phyloP scores from a whole-genome alignment of 352 stramenopile genomes.

The Globisporangium mamillatum region DNA sequence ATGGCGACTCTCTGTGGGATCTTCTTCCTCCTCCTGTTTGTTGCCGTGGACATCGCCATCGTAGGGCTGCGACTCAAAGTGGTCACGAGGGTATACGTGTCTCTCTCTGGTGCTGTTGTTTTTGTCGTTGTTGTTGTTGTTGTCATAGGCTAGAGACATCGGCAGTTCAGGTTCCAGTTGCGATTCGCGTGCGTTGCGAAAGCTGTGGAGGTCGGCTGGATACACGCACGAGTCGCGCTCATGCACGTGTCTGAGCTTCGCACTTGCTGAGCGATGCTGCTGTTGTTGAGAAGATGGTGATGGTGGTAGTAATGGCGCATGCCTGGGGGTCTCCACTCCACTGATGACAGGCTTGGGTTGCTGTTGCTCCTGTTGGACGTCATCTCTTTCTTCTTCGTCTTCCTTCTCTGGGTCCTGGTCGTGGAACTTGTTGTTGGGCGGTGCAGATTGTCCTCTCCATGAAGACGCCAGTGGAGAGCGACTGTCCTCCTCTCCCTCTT shows the following conservation, averaged over 20 bases:
- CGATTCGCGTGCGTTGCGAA: too few species aligned
- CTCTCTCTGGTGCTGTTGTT: background rate
- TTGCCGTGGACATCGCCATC: background rate
- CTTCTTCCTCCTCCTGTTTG: background rate
- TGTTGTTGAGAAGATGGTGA: background rate
- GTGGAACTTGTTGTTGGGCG: background rate
- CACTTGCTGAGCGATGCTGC: background rate
- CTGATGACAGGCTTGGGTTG: background rate
- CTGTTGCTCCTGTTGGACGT: background rate
- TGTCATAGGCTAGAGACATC: background rate
- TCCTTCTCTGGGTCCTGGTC: background rate
- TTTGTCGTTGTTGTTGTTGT: background rate
- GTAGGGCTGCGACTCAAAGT: conserved; percentile 9
- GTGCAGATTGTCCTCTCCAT: background rate
- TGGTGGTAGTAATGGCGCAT: background rate
- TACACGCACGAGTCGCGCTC: background rate
- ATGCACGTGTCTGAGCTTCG: background rate
- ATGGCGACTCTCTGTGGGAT: background rate
- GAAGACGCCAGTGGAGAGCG: background rate
- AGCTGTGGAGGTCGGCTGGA: background rate
- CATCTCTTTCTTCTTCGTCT: background rate
- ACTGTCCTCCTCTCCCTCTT: background rate
- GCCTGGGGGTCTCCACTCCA: background rate
- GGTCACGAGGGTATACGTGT: conserved; percentile 1
- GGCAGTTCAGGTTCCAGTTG: background rate